Evolutionary conservation across 1,284 basidiomycete species (phyloP), one percentile per base, ranked within the genome.

Genomic region (Phellinidium pouzarii): DNA sequence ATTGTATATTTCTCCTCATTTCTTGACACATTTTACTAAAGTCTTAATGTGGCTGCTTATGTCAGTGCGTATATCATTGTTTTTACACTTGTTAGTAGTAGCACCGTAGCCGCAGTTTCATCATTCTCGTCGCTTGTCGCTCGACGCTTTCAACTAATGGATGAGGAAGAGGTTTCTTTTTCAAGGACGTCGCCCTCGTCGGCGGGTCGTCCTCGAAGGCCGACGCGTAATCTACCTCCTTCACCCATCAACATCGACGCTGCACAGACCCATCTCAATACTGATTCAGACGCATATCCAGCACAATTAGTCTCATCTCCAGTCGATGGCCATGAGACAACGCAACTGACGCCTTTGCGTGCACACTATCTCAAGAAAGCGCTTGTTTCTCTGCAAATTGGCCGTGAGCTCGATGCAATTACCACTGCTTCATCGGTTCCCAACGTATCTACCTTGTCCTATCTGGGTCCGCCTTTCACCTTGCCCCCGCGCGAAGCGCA

Each of bases 331-430:
- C 31, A 29, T 12, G 43, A 42, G 42, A 47, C 37, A 11, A 34
- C 38, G 26, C 31, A 14, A n/a, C 75, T 95, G 44, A 91, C 90
- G 0, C 89, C 94, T 3, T 70, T 94, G 26, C 83, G 92, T 37
- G 91, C 92, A 1, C 94, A 97, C 65, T 97, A 97, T 68, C 86
- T 97, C 65, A 97, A 96, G 73, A 94, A 95, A 69, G 79, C 87
- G n/a, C 82, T 97, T 50, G 80, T 98, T 43, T 82, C 87, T 59
- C 81, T 96, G 41, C 85, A 97, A 66, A 84, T 95, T 59, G 70
- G 75, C 58, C 72, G 74, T 34, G 94, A 98, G 68, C 76, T 96
- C 51, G 75, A 80, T 55, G 72, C 76, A 38, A 77, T 94, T 59
- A 80, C 82, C 3, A 78, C 74, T 56, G 50, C 79, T 52, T 68